Conservation (phyloP, 2,329 filamentous ascomycete species). For the Scedosporium boydii region DNA sequence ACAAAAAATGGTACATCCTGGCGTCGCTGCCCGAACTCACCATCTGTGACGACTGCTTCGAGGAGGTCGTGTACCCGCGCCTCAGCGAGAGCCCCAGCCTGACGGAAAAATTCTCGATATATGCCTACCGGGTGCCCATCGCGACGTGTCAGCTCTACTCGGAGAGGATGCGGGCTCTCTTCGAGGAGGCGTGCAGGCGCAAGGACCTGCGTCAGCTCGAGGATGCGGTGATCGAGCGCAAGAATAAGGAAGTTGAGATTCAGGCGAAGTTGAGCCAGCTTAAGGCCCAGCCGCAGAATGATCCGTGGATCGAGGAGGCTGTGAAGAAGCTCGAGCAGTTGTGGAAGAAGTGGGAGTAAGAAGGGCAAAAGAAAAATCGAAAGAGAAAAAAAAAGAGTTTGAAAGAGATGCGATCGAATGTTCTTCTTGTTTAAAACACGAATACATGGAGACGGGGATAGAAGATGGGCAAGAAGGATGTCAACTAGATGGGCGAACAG, state of each 20-base stretch:
- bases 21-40: constrained; percentile 67
- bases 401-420: neutral
- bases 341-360: constrained; percentile 49
- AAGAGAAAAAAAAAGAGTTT: neutral
- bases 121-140: constrained; percentile 43
- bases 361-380: neutral
- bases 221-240: constrained; percentile 45
- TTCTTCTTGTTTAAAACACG: neutral
- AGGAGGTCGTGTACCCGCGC: constrained; percentile 66
- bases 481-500: neutral
- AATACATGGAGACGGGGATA: neutral
- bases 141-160: constrained; percentile 74
- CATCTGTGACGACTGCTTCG: constrained; percentile 80
- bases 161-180: constrained; percentile 65
- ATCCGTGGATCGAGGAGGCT: constrained; percentile 29
- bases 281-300: constrained; percentile 22
- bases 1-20: constrained; percentile 68
- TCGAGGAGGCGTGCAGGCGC: constrained; percentile 51
- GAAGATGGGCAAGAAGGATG: neutral
- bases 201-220: constrained; percentile 59
- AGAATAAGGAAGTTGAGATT: constrained; percentile 50
- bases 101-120: constrained; percentile 55
- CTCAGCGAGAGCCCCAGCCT: constrained; percentile 43
- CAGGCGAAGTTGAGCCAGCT: constrained; percentile 41
- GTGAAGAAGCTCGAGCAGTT: constrained; percentile 42